Conservation (phyloP, 2,329 filamentous ascomycete genomes). For the Purpureocillium takamizusanense region DNA sequence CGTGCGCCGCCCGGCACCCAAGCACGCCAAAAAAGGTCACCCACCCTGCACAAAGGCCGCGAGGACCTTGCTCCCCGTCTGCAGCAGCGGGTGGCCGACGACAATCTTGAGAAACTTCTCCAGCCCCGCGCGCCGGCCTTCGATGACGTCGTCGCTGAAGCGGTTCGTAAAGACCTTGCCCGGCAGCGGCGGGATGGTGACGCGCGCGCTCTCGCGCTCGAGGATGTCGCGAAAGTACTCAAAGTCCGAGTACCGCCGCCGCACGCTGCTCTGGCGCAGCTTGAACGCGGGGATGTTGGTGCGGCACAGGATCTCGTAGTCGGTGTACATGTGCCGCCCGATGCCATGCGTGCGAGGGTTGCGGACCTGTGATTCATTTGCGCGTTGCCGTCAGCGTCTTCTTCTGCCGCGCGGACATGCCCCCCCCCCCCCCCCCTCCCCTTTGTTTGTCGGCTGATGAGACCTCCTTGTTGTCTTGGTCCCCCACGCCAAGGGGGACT, state of each 20-base stretch:
- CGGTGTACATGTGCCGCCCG: slow-evolving; percentile 94
- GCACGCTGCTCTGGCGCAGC: slow-evolving; percentile 78
- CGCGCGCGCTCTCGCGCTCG: slow-evolving; percentile 86
- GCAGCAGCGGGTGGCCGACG: slow-evolving; percentile 87
- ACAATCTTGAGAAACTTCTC: slow-evolving; percentile 97
- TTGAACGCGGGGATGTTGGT: slow-evolving; percentile 99
- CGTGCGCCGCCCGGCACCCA: background rate
- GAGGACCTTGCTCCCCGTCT: slow-evolving; percentile 95
- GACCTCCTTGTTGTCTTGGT: too few species aligned
- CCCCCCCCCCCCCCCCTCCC: too few species aligned
- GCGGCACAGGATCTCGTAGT: slow-evolving; percentile 94
- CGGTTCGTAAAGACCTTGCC: slow-evolving; percentile 98
- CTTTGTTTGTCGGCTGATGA: too few species aligned
- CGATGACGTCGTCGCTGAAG: slow-evolving; percentile 97
- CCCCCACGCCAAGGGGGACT: too few species aligned
- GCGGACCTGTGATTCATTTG: slow-evolving; percentile 55
- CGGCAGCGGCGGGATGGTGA: slow-evolving; percentile 90
- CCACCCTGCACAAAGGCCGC: slow-evolving; percentile 93
- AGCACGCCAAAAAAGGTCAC: slow-evolving; percentile 7
- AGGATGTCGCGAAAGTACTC: slow-evolving; percentile 98
- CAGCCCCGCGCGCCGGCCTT: slow-evolving; percentile 81
- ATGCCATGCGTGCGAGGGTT: slow-evolving; percentile 92
- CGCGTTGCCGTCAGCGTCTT: background rate
- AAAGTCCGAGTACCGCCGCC: slow-evolving; percentile 93
- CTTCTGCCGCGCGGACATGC: too few species aligned